Evolutionary conservation across 345 rosid species (phyloP), one percentile per base, ranked within the genome.

Genomic region (Acer yangbiense): DNA sequence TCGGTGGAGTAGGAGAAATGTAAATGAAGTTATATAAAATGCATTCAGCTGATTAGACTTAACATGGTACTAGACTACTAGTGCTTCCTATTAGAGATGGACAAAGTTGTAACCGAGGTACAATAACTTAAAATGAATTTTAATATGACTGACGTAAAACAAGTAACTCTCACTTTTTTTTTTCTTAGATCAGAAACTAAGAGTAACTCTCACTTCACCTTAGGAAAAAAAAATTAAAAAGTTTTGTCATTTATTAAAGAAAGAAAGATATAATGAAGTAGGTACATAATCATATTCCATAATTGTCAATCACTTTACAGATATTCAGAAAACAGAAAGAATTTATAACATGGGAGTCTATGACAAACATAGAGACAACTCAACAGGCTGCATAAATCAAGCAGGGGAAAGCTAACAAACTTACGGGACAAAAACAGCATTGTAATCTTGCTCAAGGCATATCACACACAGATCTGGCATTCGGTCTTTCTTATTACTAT

Each of bases 361-460:
- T 25, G 69, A 21, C 21, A 46, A 74, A 44, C 68, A 63, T 16
- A 23, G 17, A 13, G 25, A 57, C 60, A 74, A 65, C 23, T 54
- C 23, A 8, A 57, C 61, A 76, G 35, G 41, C 65, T 55, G 29
- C 61, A 66, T 16, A 57, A 76, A 74, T 58, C 23, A 79, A 50
- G 27, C 41, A 80, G 69, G 61, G 68, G 52, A 68, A 11, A 10
- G 18, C 8, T 44, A 66, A 54, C 29, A 13, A 20, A 65, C 98
- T 87, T 92, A 96, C 99, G 89, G 92, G 54, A 91, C 88, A 83
- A 96, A 92, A 70, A 92, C 99, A 55, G 95, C 93, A 50, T 96
- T 94, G 83, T 91, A 96, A 78, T 94, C 94, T 62, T 87, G 90
- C 87, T 94, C 99, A 73, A 94, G 97, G 85, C 99, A 96, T 83